Conservation (phyloP, 2,329 filamentous ascomycete genomes). For the Metarhizium robertsii region DNA sequence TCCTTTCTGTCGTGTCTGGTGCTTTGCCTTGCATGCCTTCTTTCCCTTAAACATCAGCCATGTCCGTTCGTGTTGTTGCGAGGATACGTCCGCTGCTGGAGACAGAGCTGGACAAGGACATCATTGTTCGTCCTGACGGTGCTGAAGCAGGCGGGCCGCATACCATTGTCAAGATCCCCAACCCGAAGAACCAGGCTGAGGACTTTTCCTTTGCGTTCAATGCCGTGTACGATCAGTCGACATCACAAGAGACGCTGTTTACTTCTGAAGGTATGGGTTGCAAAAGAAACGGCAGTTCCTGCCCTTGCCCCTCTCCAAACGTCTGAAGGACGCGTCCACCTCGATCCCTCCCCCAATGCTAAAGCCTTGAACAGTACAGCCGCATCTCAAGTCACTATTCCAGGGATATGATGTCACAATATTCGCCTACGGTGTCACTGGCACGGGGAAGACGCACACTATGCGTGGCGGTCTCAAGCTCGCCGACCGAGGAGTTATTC, state of each 20-base stretch:
- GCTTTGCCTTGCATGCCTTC: constrained; percentile 9
- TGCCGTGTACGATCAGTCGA: constrained; percentile 73
- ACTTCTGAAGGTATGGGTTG: constrained; percentile 65
- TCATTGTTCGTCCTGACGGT: constrained; percentile 65
- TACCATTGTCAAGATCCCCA: constrained; percentile 77
- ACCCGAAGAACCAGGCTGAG: constrained; percentile 84
- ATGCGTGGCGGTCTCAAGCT: constrained; percentile 88
- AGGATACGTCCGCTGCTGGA: constrained; percentile 82
- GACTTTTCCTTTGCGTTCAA: constrained; percentile 94
- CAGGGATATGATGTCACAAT: constrained; percentile 80
- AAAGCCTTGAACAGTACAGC: constrained; percentile 53
- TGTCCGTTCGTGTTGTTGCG: constrained; percentile 78
- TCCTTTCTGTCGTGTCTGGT: not conserved
- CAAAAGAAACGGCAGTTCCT: not conserved
- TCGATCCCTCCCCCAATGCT: constrained; percentile 7
- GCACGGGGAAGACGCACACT: constrained; percentile 90
- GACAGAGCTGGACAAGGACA: constrained; percentile 76
- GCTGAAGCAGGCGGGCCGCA: constrained; percentile 51
- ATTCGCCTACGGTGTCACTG: constrained; percentile 89
- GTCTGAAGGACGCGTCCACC: not conserved
- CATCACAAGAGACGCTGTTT: constrained; percentile 80
- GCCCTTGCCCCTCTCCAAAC: not conserved
- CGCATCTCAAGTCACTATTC: constrained; percentile 86
- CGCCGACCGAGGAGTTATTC: constrained; percentile 80
- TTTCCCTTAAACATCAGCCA: constrained; percentile 17